A percentile compares a stretch with the other conserved stretches of the same genome.
Conservation (phyloP, 441 rosid genomes). For the Corymbia citriodora region DNA sequence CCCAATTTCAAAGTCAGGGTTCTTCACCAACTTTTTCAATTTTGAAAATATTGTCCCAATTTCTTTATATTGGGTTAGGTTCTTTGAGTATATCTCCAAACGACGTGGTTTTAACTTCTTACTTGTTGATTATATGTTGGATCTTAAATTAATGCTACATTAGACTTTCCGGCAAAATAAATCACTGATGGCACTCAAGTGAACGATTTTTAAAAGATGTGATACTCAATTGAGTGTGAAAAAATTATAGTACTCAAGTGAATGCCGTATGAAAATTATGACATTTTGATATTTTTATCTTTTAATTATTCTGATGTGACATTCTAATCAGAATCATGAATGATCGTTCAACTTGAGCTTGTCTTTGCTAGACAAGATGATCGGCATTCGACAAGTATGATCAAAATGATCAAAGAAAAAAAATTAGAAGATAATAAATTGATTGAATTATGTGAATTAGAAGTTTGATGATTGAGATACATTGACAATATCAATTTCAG, state of each 20-base stretch:
- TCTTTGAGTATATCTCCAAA: background rate
- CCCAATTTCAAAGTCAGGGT: background rate
- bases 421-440: background rate
- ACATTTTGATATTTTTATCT: too few relatives aligned
- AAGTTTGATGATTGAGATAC: background rate
- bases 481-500: background rate
- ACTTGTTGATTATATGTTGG: background rate
- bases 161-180: too few relatives aligned
- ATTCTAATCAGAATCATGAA: background rate
- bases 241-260: background rate
- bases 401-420: background rate
- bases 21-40: background rate
- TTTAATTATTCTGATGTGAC: background rate
- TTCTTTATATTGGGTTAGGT: background rate
- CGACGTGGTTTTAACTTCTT: too few relatives aligned
- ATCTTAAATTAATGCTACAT: too few relatives aligned
- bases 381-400: background rate
- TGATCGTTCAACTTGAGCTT: background rate
- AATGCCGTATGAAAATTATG: too few relatives aligned
- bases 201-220: background rate
- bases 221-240: background rate
- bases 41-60: background rate
- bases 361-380: background rate
- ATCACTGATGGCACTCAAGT: accelerated
- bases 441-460: background rate